phyloP scores from a whole-genome alignment of 2,329 filamentous ascomycete genomes.

The Boeremia lycopersici region DNA sequence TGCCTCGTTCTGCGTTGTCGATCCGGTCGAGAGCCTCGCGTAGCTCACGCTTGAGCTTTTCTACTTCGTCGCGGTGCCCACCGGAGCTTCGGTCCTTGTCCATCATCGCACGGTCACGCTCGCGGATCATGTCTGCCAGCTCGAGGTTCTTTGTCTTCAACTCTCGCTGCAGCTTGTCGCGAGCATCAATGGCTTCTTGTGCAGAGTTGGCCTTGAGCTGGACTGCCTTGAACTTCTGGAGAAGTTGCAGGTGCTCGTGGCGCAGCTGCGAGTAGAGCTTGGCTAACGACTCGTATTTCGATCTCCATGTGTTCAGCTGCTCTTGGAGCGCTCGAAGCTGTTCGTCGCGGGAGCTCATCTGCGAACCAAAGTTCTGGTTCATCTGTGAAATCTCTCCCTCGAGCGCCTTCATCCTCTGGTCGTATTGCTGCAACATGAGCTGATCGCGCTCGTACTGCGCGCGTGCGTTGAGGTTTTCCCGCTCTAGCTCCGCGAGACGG shows the following conservation, averaged over 20 bases:
- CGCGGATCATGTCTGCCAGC: constrained; percentile 96
- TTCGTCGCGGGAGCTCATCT: constrained; percentile 88
- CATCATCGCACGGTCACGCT: constrained; percentile 89
- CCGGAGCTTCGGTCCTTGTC: constrained; percentile 89
- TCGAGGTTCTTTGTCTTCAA: constrained; percentile 99
- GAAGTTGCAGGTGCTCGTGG: constrained; percentile 89
- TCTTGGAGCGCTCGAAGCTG: constrained; percentile 92
- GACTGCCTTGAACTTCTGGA: constrained; percentile 95
- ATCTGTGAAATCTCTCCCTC: constrained; percentile 86
- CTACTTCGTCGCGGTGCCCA: constrained; percentile 87
- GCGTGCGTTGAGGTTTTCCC: constrained; percentile 90
- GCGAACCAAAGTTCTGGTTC: constrained; percentile 81
- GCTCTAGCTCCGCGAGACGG: constrained; percentile 91
- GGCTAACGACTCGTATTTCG: constrained; percentile 94
- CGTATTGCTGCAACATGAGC: constrained; percentile 95
- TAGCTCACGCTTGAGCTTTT: constrained; percentile 92
- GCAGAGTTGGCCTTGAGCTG: constrained; percentile 96
- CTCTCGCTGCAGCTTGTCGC: constrained; percentile 94
- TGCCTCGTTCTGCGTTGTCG: constrained; percentile 89
- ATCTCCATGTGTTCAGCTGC: constrained; percentile 96
- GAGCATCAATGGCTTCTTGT: constrained; percentile 92
- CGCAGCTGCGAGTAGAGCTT: constrained; percentile 97
- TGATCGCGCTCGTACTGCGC: constrained; percentile 98
- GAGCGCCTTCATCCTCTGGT: constrained; percentile 87
- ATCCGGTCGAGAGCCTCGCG: constrained; percentile 89